Conservation (phyloP, 305 asterid species). For the Fraxinus ornus region DNA sequence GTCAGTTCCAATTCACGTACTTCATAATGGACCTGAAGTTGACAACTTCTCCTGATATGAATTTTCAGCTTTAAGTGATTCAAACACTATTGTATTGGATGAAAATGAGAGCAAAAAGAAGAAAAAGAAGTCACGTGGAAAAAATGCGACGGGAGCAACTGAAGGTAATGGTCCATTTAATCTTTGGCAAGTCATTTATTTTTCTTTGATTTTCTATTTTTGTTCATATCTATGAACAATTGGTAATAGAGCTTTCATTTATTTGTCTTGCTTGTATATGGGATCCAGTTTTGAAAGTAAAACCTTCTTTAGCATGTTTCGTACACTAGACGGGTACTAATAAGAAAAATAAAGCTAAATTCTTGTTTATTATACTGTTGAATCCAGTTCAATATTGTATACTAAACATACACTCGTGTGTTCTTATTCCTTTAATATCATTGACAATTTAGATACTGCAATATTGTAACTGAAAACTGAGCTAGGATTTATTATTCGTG, state of each 20-base stretch:
- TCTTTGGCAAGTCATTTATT: not conserved
- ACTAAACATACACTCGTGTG: not conserved
- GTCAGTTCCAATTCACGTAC: not conserved
- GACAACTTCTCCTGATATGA: not conserved
- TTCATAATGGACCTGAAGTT: not conserved
- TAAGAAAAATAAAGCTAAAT: not conserved
- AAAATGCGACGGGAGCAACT: not conserved
- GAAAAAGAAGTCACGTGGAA: conserved; percentile 9
- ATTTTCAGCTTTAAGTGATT: conserved; percentile 34
- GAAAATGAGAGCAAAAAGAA: conserved; percentile 21
- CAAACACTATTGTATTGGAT: conserved; percentile 24
- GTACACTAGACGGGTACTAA: not conserved
- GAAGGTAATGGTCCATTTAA: conserved; percentile 20
- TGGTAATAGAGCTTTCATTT: not conserved
- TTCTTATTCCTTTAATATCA: not conserved
- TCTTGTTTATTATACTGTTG: not conserved
- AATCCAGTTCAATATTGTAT: not conserved
- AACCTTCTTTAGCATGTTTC: not conserved
- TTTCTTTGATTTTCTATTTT: not conserved
- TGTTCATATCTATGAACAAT: not conserved
- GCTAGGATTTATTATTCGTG: not conserved
- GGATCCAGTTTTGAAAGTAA: not conserved
- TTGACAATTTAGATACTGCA: not conserved
- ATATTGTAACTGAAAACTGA: not conserved
- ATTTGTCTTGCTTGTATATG: not conserved